A percentile compares a stretch with the other conserved stretches of the same genome.
phyloP scores from a whole-genome alignment of 2,329 filamentous ascomycete species.

The Chaetomiaceae sp. region DNA sequence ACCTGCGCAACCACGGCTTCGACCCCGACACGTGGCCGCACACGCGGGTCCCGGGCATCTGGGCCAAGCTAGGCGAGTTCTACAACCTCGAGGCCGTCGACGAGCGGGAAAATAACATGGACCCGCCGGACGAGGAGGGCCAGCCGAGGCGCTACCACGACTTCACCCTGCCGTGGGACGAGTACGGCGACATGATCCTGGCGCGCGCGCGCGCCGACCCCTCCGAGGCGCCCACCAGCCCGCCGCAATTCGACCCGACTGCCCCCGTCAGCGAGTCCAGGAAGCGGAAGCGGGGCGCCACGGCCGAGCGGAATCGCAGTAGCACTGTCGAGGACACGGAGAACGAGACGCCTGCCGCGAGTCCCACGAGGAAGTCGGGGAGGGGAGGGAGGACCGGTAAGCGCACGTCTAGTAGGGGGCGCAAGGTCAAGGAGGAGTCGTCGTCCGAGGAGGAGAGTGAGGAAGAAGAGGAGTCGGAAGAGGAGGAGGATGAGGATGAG shows the following conservation, averaged over 20 bases:
- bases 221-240: conserved; percentile 47
- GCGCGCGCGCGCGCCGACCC: conserved; percentile 41
- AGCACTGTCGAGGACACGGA: conserved; percentile 53
- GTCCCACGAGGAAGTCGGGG: conserved; percentile 37
- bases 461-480: conserved; percentile 33
- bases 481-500: conserved; percentile 34
- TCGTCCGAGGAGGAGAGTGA: conserved; percentile 33
- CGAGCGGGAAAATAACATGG: conserved; percentile 66
- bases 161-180: conserved; percentile 55
- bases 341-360: conserved; percentile 40
- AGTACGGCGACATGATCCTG: conserved; percentile 46
- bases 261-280: conserved; percentile 29
- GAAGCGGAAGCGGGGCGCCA: conserved; percentile 44
- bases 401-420: conserved; percentile 40
- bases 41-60: conserved; percentile 86
- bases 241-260: conserved; percentile 38
- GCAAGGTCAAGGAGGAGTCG: conserved; percentile 36
- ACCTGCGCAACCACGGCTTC: conserved; percentile 75
- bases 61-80: conserved; percentile 76
- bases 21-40: conserved; percentile 67
- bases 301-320: conserved; percentile 33
- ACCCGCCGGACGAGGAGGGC: conserved; percentile 52
- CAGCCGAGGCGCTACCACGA: conserved; percentile 60
- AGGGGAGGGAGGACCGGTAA: conserved; percentile 43
- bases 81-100: conserved; percentile 86